Evolutionary conservation across 78 protist species (phyloP), one percentile per base, ranked within the genome.

Genomic region (Bodo saltans): DNA sequence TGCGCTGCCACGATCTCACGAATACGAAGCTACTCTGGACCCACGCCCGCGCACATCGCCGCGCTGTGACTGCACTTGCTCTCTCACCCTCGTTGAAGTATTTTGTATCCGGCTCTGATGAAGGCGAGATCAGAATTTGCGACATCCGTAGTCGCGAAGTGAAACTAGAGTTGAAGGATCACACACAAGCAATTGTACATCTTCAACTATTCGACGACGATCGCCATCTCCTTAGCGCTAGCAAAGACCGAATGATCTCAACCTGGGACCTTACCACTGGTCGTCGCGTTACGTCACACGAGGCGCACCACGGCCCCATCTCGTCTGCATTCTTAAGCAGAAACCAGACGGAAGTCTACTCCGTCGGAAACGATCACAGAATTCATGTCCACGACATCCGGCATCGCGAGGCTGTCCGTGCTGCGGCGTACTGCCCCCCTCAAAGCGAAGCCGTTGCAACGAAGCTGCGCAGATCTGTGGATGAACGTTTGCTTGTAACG

Each of bases 61-160:
- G 26, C 37, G 78, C 72, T 17, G 72, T 67, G 32, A 81, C 85
- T 23, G 73, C 28, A 25, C 12, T 81, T 33, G 78, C 32, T 3
- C 17, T 69, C 12, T 29, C 78, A 30, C 32, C 33, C 26, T 32
- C 69, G 33, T 1, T 70, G 35, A 30, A 26, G 74, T 68, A 32
- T 25, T 81, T 69, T 12, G 73, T 81, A 12, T 67, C 85, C 23
- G 74, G 67, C 11, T 8, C 33, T 17, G 53, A 4, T 25, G n/a
- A 11, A 3, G 85, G 85, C 3, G 78, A 81, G 3, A 41, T 81
- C 33, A 81, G 38, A 35, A 12, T 81, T 25, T 81, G 85, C 73
- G 67, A 3, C 39, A 70, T 53, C n/a, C 25, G 33, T 17, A 81
- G 21, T 2, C 8, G 35, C 32, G 76, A n/a, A 27, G 52, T 81